phyloP scores from a whole-genome alignment of 768 basidiomycete species.

The Leccinum aurantiacum region DNA sequence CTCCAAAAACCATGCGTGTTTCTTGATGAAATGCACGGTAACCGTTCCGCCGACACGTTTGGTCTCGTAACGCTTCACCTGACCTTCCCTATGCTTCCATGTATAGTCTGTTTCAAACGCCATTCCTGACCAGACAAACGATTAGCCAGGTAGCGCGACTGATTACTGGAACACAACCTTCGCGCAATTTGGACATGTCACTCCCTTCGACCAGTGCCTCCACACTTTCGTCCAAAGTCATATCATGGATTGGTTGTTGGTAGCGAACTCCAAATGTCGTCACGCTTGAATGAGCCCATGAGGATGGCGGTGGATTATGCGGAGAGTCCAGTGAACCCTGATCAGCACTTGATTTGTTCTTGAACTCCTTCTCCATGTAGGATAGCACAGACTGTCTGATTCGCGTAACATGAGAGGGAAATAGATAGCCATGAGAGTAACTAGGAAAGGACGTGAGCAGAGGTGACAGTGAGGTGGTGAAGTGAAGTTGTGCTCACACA shows the following conservation, averaged over 20 bases:
- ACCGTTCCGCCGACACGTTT: constrained; percentile 87
- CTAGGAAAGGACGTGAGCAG: constrained; percentile 38
- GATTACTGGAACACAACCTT: constrained; percentile 43
- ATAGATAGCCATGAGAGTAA: constrained; percentile 93
- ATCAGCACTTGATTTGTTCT: constrained; percentile 36
- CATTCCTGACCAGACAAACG: constrained; percentile 41
- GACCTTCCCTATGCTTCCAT: constrained; percentile 74
- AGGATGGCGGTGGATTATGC: constrained; percentile 46
- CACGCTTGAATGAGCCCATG: constrained; percentile 82
- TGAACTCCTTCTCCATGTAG: constrained; percentile 47
- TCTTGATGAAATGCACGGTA: constrained; percentile 97
- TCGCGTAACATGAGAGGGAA: constrained; percentile 81
- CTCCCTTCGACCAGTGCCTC: constrained; percentile 95
- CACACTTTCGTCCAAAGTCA: constrained; percentile 69
- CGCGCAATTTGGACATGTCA: constrained; percentile 68
- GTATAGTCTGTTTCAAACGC: constrained; percentile 61
- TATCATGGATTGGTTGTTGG: constrained; percentile 60
- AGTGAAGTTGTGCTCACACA: constrained; percentile 56
- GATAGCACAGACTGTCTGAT: constrained; percentile 57
- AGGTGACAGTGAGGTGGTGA: constrained; percentile 1
- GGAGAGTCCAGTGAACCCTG: constrained; percentile 22
- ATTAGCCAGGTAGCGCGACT: constrained; percentile 2
- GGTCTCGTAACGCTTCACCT: constrained; percentile 59
- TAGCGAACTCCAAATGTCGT: constrained; percentile 82
- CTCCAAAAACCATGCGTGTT: constrained; percentile 95